phyloP scores from a whole-genome alignment of 768 basidiomycete species.

The Fomitopsis pulvina region DNA sequence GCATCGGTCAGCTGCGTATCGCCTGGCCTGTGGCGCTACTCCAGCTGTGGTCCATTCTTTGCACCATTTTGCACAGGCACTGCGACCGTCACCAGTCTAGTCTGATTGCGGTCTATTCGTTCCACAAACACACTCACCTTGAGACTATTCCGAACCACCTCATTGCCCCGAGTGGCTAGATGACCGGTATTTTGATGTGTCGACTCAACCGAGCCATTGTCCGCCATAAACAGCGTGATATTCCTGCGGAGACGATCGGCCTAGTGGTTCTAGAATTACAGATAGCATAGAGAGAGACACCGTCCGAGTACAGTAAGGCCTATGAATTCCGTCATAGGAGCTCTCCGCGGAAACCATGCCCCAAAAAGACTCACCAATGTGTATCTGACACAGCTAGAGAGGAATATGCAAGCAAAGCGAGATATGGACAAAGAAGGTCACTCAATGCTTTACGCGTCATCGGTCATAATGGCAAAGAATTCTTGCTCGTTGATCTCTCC shows the following conservation, averaged over 20 bases:
- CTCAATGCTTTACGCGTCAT: slow-evolving; percentile 53
- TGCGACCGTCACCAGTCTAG: too few species aligned
- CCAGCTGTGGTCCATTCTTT: not conserved
- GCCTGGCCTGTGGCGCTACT: not conserved
- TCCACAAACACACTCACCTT: too few species aligned
- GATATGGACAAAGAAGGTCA: slow-evolving; percentile 1
- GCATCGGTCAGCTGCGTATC: not conserved
- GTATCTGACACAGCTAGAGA: not conserved
- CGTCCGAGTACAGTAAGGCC: not conserved
- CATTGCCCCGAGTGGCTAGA: too few species aligned
- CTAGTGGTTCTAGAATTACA: slow-evolving; percentile 1
- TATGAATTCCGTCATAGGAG: not conserved
- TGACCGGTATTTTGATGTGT: too few species aligned
- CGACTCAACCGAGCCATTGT: too few species aligned
- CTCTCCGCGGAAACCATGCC: not conserved
- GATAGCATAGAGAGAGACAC: not conserved
- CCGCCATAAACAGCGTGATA: too few species aligned
- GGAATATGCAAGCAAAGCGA: slow-evolving; percentile 8
- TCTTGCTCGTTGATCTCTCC: slow-evolving; percentile 96
- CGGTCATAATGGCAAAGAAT: slow-evolving; percentile 96
- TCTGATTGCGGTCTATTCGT: too few species aligned
- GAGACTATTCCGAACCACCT: too few species aligned
- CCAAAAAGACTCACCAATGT: not conserved
- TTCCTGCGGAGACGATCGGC: not conserved
- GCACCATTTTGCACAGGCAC: too few species aligned